Evolutionary conservation across 768 basidiomycete genomes (phyloP).

Genomic region (Podaxis mareebaensis): DNA sequence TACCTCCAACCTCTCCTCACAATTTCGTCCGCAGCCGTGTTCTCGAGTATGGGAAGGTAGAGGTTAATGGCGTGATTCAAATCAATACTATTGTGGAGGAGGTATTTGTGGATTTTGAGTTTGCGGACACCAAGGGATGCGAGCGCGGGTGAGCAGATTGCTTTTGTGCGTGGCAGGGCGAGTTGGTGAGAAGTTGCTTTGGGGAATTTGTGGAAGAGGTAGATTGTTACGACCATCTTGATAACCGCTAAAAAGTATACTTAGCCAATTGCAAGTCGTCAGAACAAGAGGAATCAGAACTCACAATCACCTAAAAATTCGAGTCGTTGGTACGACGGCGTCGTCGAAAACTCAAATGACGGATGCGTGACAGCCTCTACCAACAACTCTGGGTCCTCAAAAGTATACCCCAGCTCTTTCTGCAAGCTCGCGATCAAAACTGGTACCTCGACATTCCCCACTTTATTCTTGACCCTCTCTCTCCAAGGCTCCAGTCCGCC

Average conservation of each 20-base stretch:
- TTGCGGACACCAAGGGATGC: slow-evolving; percentile 67
- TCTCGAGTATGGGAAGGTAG: slow-evolving; percentile 60
- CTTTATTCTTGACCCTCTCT: slow-evolving; percentile 46
- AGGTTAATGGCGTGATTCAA: slow-evolving; percentile 63
- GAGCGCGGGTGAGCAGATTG: slow-evolving; percentile 73
- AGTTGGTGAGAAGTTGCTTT: slow-evolving; percentile 75
- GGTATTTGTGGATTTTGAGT: slow-evolving; percentile 65
- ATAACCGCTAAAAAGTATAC: slow-evolving; percentile 52
- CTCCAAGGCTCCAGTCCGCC: slow-evolving; percentile 74
- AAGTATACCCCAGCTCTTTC: slow-evolving; percentile 67
- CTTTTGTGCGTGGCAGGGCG: slow-evolving; percentile 66
- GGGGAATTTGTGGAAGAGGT: slow-evolving; percentile 71
- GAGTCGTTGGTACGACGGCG: slow-evolving; percentile 77
- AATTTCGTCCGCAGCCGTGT: slow-evolving; percentile 58
- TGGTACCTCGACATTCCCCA: slow-evolving; percentile 36
- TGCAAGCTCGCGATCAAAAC: slow-evolving; percentile 58
- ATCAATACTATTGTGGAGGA: slow-evolving; percentile 70
- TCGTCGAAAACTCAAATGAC: slow-evolving; percentile 54
- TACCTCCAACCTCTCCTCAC: slow-evolving; percentile 75
- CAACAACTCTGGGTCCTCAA: slow-evolving; percentile 61
- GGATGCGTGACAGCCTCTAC: slow-evolving; percentile 87
- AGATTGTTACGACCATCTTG: slow-evolving; percentile 69
- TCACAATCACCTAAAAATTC: slow-evolving; percentile 91
- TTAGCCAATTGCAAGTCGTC: slow-evolving; percentile 9
- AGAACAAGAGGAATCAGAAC: slow-evolving; percentile 22